Evolutionary conservation across 2,329 filamentous ascomycete species (phyloP).

Genomic region (Thelonectria olida): DNA sequence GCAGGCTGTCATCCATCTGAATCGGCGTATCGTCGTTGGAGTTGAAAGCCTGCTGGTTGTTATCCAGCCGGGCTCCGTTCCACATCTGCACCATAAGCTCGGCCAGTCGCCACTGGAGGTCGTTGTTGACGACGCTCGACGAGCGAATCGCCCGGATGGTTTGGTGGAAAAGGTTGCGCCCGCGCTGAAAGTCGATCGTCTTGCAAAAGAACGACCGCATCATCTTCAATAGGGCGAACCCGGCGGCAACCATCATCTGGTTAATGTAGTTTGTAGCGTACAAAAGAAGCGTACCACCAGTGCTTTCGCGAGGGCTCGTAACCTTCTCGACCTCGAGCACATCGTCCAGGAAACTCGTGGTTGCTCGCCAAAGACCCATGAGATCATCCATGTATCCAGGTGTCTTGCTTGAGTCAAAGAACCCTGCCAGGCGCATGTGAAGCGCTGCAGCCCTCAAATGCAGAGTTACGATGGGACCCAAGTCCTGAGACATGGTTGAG

Average conservation of each 20-base stretch:
- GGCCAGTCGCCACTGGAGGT: conserved; percentile 80
- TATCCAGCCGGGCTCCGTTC: conserved; percentile 72
- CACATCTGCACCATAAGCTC: conserved; percentile 91
- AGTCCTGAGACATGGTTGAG: conserved; percentile 64
- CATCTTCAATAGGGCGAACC: conserved; percentile 80
- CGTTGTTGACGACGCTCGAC: conserved; percentile 80
- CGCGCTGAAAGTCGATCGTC: conserved; percentile 75
- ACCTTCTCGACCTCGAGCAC: conserved; percentile 64
- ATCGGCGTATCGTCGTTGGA: conserved; percentile 60
- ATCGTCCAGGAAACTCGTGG: conserved; percentile 74
- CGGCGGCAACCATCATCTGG: conserved; percentile 85
- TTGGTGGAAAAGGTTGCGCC: conserved; percentile 74
- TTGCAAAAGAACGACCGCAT: conserved; percentile 80
- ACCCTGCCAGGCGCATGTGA: conserved; percentile 80
- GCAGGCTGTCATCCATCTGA: conserved; percentile 74
- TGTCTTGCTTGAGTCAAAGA: conserved; percentile 80
- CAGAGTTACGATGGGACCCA: conserved; percentile 68
- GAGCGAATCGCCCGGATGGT: conserved; percentile 76
- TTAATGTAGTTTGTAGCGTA: conserved; percentile 81
- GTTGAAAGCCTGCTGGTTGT: conserved; percentile 56
- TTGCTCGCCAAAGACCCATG: conserved; percentile 78
- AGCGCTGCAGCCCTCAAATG: conserved; percentile 78
- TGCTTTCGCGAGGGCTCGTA: conserved; percentile 55
- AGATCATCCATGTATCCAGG: conserved; percentile 78
- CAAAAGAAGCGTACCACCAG: conserved; percentile 64